Conservation (phyloP, 2,329 filamentous ascomycete species). For the Neofusicoccum parvum region DNA sequence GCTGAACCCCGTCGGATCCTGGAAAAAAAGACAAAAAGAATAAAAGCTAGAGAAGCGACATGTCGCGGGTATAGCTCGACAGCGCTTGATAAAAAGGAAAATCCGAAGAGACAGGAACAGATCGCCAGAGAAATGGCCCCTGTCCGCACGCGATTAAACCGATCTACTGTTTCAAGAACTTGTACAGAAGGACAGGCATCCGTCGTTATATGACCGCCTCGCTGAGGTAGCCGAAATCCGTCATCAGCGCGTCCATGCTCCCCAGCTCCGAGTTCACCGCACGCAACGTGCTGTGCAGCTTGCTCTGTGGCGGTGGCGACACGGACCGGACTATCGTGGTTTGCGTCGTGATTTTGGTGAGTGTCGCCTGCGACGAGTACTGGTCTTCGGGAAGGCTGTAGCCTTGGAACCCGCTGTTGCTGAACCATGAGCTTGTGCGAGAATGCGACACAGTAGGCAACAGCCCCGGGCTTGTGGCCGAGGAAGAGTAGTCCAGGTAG, state of each 20-base stretch:
- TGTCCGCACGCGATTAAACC: not conserved
- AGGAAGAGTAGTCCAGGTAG: not conserved
- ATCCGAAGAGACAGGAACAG: not conserved
- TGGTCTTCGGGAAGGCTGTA: constrained; percentile 37
- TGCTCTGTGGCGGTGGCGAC: not conserved
- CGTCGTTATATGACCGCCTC: not conserved
- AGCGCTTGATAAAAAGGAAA: not conserved
- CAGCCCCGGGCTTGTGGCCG: not conserved
- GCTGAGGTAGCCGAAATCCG: constrained; percentile 16
- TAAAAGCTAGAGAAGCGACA: not conserved
- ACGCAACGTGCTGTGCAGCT: not conserved
- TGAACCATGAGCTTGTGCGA: constrained; percentile 4
- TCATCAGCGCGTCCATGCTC: constrained; percentile 12
- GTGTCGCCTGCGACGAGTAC: constrained; percentile 30
- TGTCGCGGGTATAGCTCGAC: not conserved
- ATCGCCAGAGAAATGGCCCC: not conserved
- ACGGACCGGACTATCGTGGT: constrained; percentile 6
- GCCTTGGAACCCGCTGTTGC: constrained; percentile 31
- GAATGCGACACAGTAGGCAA: not conserved
- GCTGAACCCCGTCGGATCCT: not conserved
- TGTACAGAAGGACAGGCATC: not conserved
- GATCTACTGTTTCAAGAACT: not conserved
- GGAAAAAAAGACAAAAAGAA: not conserved
- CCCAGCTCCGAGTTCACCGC: constrained; percentile 1
- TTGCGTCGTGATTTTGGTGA: constrained; percentile 27